Base-by-base conservation (phyloP, 331 rosid species). In the Acacia concinna region DNA sequence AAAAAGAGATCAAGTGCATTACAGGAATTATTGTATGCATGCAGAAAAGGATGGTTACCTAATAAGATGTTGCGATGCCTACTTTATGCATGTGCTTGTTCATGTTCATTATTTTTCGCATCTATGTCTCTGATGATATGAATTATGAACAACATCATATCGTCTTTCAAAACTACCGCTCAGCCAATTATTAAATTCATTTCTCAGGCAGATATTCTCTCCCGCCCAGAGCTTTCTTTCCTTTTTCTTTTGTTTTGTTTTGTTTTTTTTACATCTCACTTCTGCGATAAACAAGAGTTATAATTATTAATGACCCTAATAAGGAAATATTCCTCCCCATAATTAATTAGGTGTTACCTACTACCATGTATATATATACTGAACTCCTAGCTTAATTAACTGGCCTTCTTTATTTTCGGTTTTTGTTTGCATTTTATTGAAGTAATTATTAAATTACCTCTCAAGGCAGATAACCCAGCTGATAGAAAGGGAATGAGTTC, bases 11-110 rank as follows among this genome's bases (percentile, higher is more conserved):
- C 81, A 85, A 76, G 75, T 65, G 83, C 85, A 66, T 54, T 86
- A 34, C 81, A 68, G 18, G 0, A 47, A 49, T 78, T 84, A 81
- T 69, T 76, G 79, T 74, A 68, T 72, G 82, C 85, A 81, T 78
- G 84, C 73, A 63, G 84, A 67, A 44, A 68, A 68, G 57, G 68
- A 69, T 54, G 34, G 54, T 41, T 68, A 31, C 82, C 66, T 9
- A n/a, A n/a, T n/a, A n/a, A n/a, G n/a, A n/a, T n/a, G 75, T 69
- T 27, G 21, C 70, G n/a, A 25, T 68, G 46, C 65, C 25, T 15
- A 8, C 82, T 10, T 23, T 52, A n/a, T 59, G 73, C 86, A 57
- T 52, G 81, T 62, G 86, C 41, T 56, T 76, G 78, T 41, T 49
- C 8, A 37, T 21, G 1, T 68, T 44, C 77, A 38, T 76, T 60